Evolutionary conservation across 139 green algal genomes (phyloP).

Genomic region (Chlorella sp.): DNA sequence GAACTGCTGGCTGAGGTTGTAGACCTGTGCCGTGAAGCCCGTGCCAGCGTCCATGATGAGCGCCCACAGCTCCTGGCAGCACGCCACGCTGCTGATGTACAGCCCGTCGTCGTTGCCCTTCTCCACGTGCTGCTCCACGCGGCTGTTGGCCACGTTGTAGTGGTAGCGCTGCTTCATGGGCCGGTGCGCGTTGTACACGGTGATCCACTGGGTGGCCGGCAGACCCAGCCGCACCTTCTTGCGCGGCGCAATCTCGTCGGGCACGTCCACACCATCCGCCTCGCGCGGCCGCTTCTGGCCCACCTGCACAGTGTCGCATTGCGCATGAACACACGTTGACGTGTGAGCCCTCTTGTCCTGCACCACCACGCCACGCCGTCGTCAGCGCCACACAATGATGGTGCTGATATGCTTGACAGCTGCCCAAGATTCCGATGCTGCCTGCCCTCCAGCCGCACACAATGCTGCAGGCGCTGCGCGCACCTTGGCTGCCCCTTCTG

Average conservation of each 20-base stretch:
- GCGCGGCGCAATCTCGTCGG: constrained; percentile 75
- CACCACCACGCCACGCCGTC: too few relatives aligned
- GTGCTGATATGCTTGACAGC: too few relatives aligned
- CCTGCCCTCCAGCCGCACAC: too few relatives aligned
- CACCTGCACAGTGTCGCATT: constrained; percentile 39
- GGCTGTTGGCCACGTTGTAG: constrained; percentile 97
- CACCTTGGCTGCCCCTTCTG: constrained; percentile 51
- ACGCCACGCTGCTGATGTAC: constrained; percentile 92
- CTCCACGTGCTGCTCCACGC: constrained; percentile 92
- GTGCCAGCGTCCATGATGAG: constrained; percentile 81
- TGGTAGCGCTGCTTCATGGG: constrained; percentile 99
- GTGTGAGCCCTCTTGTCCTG: too few relatives aligned
- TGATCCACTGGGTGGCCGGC: constrained; percentile 98
- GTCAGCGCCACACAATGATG: too few relatives aligned
- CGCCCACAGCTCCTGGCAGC: constrained; percentile 95
- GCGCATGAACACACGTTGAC: too few relatives aligned
- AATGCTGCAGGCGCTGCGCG: too few relatives aligned
- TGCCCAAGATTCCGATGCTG: too few relatives aligned
- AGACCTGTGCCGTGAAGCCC: constrained; percentile 86
- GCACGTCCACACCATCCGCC: constrained; percentile 60
- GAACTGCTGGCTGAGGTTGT: constrained; percentile 81
- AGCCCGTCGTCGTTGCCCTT: constrained; percentile 97
- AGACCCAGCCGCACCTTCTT: constrained; percentile 93
- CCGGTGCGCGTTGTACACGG: constrained; percentile 96
- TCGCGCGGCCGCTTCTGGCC: constrained; percentile 89